These are phyloP conservation scores for Loxodes magnus DNA, from an alignment of 73 alveolate genomes.

Conservation along the genomic window DNA sequence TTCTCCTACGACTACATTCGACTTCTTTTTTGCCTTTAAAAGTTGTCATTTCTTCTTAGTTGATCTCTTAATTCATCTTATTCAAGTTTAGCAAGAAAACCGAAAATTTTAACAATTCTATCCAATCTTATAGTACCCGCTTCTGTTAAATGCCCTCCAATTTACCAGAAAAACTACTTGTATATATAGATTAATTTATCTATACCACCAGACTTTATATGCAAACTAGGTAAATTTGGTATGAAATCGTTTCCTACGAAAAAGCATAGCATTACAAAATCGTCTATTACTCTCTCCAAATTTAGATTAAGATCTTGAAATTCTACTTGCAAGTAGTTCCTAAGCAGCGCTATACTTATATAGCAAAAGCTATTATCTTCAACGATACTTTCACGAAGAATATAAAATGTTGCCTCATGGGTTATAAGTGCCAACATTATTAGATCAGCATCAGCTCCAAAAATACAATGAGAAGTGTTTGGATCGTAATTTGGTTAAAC, in stretches of 20 bases:
- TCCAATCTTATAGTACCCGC: constrained; percentile 49
- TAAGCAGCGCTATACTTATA: constrained; percentile 62
- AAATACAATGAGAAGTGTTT: constrained; percentile 93
- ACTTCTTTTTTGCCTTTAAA: constrained; percentile 14
- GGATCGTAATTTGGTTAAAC: constrained; percentile 67
- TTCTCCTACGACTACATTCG: constrained; percentile 5
- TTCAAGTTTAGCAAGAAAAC: constrained; percentile 39
- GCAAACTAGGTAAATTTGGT: constrained; percentile 98
- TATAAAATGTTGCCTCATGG: constrained; percentile 98
- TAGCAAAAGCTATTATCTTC: constrained; percentile 59
- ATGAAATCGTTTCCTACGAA: constrained; percentile 99
- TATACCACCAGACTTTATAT: constrained; percentile 97
- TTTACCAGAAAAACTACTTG: constrained; percentile 46
- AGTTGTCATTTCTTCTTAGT: constrained; percentile 33
- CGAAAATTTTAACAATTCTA: constrained; percentile 48
- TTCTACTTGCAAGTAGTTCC: constrained; percentile 81
- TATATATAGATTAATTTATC: constrained; percentile 90
- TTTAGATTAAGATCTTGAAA: constrained; percentile 45
- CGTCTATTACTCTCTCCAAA: constrained; percentile 92
- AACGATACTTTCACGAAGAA: constrained; percentile 89
- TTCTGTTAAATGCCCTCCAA: constrained; percentile 68
- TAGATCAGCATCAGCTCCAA: constrained; percentile 99
- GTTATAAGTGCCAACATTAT: constrained; percentile 98
- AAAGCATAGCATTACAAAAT: constrained; percentile 97
- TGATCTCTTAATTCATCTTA: constrained; percentile 62